A percentile compares a stretch with the other conserved stretches of the same genome.
Conservation (phyloP, 345 rosid species). For the Linum usitatissimum region DNA sequence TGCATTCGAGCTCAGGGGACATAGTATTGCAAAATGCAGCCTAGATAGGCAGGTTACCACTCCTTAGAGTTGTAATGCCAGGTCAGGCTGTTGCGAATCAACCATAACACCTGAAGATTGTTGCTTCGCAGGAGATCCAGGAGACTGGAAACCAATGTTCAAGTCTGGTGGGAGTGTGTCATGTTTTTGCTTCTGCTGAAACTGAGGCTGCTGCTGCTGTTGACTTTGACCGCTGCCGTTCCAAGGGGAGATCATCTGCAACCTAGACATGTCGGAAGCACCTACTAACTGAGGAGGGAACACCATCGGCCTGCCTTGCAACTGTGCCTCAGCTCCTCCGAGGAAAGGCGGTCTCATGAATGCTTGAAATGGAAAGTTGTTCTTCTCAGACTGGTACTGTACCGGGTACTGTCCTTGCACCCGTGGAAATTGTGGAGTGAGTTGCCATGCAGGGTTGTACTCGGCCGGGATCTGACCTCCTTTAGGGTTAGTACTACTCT, state of each 20-base stretch:
- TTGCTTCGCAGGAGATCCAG: constrained; percentile 74
- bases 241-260: constrained; percentile 58
- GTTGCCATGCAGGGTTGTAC: constrained; percentile 51
- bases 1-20: no score
- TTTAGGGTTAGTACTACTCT: constrained; percentile 33
- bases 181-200: constrained; percentile 47
- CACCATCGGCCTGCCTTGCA: constrained; percentile 34
- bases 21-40: no score
- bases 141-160: constrained; percentile 78
- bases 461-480: constrained; percentile 43
- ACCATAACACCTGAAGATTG: constrained; percentile 48
- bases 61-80: constrained; percentile 72
- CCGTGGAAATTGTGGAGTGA: constrained; percentile 34
- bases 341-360: constrained; percentile 38
- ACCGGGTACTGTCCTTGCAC: constrained; percentile 40
- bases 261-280: constrained; percentile 45
- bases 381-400: constrained; percentile 42
- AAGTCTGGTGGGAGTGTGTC: constrained; percentile 79
- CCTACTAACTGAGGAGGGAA: constrained; percentile 48
- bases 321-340: constrained; percentile 30
- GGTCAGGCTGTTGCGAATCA: constrained; percentile 92
- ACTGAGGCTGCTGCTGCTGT: constrained; percentile 7
- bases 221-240: constrained; percentile 48
- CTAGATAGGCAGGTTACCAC: not conserved
- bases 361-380: constrained; percentile 43